Conservation (phyloP, 371 early-diverging fungal genomes). For the Apophysomyces sp. region DNA sequence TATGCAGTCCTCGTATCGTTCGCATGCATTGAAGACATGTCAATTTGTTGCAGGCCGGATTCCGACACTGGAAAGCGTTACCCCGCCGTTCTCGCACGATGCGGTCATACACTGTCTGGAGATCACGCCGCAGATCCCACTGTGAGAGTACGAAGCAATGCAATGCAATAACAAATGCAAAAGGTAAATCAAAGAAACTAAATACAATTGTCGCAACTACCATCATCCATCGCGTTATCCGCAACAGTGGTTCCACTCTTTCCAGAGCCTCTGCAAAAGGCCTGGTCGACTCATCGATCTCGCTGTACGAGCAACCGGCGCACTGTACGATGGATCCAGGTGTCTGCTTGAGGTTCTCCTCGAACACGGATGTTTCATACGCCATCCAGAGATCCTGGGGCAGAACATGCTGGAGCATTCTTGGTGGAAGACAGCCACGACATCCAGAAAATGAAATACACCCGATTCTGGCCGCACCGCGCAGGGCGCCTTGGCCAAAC, state of each 20-base stretch:
- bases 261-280: slow-evolving; percentile 8
- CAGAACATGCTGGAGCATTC: slow-evolving; percentile 27
- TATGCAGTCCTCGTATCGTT: slow-evolving; percentile 49
- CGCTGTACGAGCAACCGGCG: slow-evolving; percentile 52
- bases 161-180: slow-evolving; percentile 5
- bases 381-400: slow-evolving; percentile 32
- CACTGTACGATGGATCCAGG: slow-evolving; percentile 42
- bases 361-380: slow-evolving; percentile 41
- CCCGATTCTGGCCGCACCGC: slow-evolving; percentile 33
- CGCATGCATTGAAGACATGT: slow-evolving; percentile 53
- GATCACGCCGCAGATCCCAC: slow-evolving; percentile 35
- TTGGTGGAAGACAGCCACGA: slow-evolving; percentile 26
- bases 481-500: slow-evolving; percentile 59
- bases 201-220: slow-evolving; percentile 20
- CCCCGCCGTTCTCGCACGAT: slow-evolving; percentile 33
- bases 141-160: slow-evolving; percentile 6
- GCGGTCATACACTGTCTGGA: slow-evolving; percentile 33
- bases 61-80: slow-evolving; percentile 47
- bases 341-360: slow-evolving; percentile 26
- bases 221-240: slow-evolving; percentile 23
- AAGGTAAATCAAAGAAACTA: slow-evolving; percentile 5
- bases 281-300: slow-evolving; percentile 39
- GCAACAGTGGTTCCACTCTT: neutral
- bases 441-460: slow-evolving; percentile 51
- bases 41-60: slow-evolving; percentile 40